Evolutionary conservation across 2,329 filamentous ascomycete species (phyloP).

Genomic region (Pseudogymnoascus sp.): DNA sequence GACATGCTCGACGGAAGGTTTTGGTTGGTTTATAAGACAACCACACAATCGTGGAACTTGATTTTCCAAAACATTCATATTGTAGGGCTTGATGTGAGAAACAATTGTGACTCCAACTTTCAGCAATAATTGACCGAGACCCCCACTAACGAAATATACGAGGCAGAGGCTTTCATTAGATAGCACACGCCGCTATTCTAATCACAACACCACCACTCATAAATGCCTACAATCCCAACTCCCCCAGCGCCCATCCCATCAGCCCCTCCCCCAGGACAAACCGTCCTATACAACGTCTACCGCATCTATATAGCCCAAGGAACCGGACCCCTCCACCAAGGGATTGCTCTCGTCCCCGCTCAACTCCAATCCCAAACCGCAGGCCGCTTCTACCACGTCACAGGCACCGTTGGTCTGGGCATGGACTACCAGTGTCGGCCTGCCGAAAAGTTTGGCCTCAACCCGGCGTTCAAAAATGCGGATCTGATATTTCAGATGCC

Average conservation of each 20-base stretch:
- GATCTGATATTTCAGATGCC: neutral
- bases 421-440: neutral
- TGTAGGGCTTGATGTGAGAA: neutral
- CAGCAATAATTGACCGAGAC: neutral
- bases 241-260: neutral
- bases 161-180: neutral
- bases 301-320: neutral
- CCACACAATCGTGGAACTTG: neutral
- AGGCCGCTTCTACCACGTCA: conserved; percentile 3
- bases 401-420: neutral
- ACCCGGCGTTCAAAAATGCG: neutral
- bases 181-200: neutral
- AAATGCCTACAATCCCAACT: neutral
- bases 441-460: neutral
- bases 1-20: too few relatives aligned
- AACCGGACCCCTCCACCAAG: neutral
- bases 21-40: neutral
- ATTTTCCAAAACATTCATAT: neutral
- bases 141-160: neutral
- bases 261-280: neutral
- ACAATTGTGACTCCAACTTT: neutral
- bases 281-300: neutral
- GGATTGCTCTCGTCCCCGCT: neutral
- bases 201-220: neutral
- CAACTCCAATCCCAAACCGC: neutral